Base-by-base conservation (phyloP, 2,329 filamentous ascomycete species). In the Fusarium hainanense region DNA sequence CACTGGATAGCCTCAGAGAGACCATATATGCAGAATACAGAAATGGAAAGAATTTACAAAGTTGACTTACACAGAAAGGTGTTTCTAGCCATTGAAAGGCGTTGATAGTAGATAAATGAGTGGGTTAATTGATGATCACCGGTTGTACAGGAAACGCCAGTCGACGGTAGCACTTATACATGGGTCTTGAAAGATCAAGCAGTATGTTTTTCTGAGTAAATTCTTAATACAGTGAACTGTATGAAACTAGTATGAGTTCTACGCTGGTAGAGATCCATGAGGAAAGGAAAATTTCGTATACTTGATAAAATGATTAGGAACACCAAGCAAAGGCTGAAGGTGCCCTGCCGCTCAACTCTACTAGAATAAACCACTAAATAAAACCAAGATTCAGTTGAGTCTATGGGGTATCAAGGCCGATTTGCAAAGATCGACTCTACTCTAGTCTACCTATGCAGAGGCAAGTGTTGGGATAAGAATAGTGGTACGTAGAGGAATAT, bases 371-470 rank as follows among this genome's bases (percentile, higher is more conserved):
- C 21, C 4, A 21, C 21, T 21, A 21, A 41, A 21, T 12, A n/a
- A 18, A 51, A 47, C 28, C 56, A 28, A 43, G 28, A 40, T 54
- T 63, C 47, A 65, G 54, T 54, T 63, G 47, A 65, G 50, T 54
- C 21, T 46, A 69, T 41, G 34, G 23, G 34, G 48, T 18, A 57
- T 30, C 20, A 28, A 60, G 41, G 40, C 27, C 52, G 48, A 66
- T 69, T 66, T 57, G 43, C 32, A 54, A 55, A 65, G 66, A 69
- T 68, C 65, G 28, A 42, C 65, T 25, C 18, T 10, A 37, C 18
- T 37, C 34, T 51, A 46, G 60, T 41, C 59, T 37, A 37, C 44
- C 59, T 37, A 37, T 59, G 58, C 52, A 44, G 34, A 54, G 58
- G 49, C 51, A 37, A 58, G 43, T 61, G 59, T 49, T 59, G 66